phyloP scores from a whole-genome alignment of 1,284 basidiomycete genomes.

The Ceratobasidium sp. region DNA sequence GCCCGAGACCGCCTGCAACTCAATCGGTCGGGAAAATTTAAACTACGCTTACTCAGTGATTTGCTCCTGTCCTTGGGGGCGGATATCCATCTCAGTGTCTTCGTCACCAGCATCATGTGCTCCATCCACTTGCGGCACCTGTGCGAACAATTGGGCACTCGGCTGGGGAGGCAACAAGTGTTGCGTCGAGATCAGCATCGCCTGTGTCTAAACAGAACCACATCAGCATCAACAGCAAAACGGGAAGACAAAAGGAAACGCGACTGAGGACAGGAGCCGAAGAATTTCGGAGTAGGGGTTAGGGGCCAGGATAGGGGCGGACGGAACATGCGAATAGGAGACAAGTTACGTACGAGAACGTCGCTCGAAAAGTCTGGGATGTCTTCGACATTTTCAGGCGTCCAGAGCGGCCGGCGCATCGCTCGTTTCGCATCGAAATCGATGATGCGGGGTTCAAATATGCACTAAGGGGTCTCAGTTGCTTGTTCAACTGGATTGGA shows the following conservation, averaged over 20 bases:
- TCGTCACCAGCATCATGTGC: constrained; percentile 32
- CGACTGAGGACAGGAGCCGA: neutral
- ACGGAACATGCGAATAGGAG: neutral
- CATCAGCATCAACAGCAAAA: neutral
- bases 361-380: constrained; percentile 70
- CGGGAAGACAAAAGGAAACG: neutral
- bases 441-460: constrained; percentile 92
- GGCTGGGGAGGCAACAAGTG: constrained; percentile 64
- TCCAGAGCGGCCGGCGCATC: constrained; percentile 57
- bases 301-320: constrained; percentile 2
- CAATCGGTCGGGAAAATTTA: constrained; percentile 4
- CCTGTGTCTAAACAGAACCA: constrained; percentile 63
- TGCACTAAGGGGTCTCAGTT: constrained; percentile 60
- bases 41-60: constrained; percentile 32
- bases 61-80: neutral
- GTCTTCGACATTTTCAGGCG: constrained; percentile 72
- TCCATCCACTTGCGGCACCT: constrained; percentile 33
- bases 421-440: constrained; percentile 82
- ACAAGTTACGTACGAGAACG: constrained; percentile 61
- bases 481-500: neutral
- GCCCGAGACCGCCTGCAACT: neutral
- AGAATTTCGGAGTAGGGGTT: neutral
- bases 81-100: constrained; percentile 35
- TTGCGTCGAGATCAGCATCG: constrained; percentile 85
- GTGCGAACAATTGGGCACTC: constrained; percentile 8